Evolutionary conservation across 345 rosid genomes (phyloP), one percentile per base, ranked within the genome.

Genomic region (Syzygium aromaticum): DNA sequence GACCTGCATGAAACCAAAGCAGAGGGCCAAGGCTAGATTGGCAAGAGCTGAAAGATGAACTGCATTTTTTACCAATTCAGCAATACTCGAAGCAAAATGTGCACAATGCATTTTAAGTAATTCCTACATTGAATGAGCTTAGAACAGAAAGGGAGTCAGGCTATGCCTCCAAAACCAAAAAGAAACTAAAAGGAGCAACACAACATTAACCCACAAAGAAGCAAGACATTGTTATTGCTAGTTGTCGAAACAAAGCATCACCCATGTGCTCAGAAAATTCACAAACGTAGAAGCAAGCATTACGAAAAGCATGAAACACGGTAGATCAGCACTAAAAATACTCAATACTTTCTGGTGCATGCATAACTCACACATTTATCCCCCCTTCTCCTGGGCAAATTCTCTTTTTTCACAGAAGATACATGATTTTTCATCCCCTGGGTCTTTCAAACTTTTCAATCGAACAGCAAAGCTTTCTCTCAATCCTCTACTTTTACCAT

Each of bases 1-100:
- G 14, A 43, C 92, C 96, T 93, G 89, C 91, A 87, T 54, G 57
- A 77, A 86, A 88, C 87, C 54, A 84, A 87, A 84, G 61, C 51
- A 82, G 49, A 51, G 21, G 80, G n/a, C 11, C 30, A 73, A 28
- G 6, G 59, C 52, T 30, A 73, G 17, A 30, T 49, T 52, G 56
- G 21, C 84, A 40, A 14, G 15, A 5, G 38, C 85, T 27, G 57
- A 84, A 49, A 14, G 54, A 28, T 27, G 57, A 6, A 84, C 33
- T 27, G 1, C 14, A 84, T 8, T 11, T 51, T 84, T 84, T 51
- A 51, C 59, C 43, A 84, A 84, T 84, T 73, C 49, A 19, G 49
- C 49, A 38, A 73, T 73, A 11, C 49, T 38, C 21, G 43, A 38
- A 38, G 80, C 49, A 73, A 38, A 38, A 73, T 27, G 49, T 5